A percentile compares a stretch with the other conserved stretches of the same genome.
Conservation (phyloP, 148 eudicot genomes). For the Simmondsia chinensis region DNA sequence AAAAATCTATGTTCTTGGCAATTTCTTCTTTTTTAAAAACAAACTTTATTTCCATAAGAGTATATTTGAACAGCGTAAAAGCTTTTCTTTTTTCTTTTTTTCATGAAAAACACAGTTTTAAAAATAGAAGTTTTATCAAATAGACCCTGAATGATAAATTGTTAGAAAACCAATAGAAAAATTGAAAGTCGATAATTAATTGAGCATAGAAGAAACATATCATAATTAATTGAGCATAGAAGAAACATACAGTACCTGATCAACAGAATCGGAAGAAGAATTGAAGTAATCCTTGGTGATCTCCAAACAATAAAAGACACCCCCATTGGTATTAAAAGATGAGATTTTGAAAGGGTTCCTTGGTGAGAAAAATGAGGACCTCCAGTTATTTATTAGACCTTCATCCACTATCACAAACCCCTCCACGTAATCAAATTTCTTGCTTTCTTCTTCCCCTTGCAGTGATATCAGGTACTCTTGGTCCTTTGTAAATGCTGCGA, state of each 20-base stretch:
- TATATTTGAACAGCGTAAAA: too few species aligned
- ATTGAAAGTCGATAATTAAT: too few species aligned
- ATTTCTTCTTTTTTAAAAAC: too few species aligned
- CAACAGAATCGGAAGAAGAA: slow-evolving; percentile 24
- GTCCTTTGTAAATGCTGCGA: slow-evolving; percentile 59
- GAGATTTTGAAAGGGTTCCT: slow-evolving; percentile 76
- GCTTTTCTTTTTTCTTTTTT: too few species aligned
- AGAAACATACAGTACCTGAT: slow-evolving; percentile 39
- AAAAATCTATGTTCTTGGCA: too few species aligned
- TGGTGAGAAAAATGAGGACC: slow-evolving; percentile 84
- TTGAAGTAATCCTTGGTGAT: slow-evolving; percentile 69
- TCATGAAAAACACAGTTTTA: too few species aligned
- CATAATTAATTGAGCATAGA: neutral
- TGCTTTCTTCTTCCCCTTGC: slow-evolving; percentile 31
- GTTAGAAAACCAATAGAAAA: too few species aligned
- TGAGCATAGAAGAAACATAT: neutral
- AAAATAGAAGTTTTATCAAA: too few species aligned
- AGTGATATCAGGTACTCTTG: slow-evolving; percentile 82
- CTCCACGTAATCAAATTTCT: slow-evolving; percentile 81
- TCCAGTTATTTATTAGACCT: slow-evolving; percentile 80
- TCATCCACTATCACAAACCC: slow-evolving; percentile 88
- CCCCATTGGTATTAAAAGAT: slow-evolving; percentile 43
- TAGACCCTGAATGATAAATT: too few species aligned
- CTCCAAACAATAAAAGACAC: slow-evolving; percentile 79
- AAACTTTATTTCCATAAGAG: too few species aligned